Conservation (phyloP, 306 rosid genomes). For the Rosa chinensis region DNA sequence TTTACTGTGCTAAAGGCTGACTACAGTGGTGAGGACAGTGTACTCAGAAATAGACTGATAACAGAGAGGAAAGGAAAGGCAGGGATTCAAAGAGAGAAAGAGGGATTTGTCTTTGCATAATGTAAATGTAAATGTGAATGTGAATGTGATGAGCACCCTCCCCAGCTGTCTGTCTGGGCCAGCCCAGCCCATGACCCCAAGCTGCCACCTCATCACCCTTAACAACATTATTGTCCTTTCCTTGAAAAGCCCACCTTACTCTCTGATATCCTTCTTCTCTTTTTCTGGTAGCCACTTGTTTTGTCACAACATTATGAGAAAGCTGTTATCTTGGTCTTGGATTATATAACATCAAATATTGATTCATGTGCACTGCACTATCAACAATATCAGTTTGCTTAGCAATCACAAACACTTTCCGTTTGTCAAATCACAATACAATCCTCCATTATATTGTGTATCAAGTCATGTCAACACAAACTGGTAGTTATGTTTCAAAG, state of each 20-base stretch:
- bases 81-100: conserved; percentile 3
- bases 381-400: background rate
- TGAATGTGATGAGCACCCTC: conserved; percentile 22
- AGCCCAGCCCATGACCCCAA: conserved; percentile 9
- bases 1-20: background rate
- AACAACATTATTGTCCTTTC: background rate
- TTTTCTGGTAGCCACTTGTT: background rate
- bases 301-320: background rate
- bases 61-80: background rate
- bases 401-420: background rate
- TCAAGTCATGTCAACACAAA: background rate
- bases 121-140: background rate
- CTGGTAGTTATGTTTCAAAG: background rate
- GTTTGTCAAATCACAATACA: background rate
- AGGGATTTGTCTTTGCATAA: conserved; percentile 8
- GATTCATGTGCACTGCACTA: background rate
- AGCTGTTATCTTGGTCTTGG: background rate
- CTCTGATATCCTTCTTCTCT: background rate
- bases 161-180: conserved; percentile 3
- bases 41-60: background rate
- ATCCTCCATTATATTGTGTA: background rate
- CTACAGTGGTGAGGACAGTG: background rate
- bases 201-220: conserved; percentile 28
- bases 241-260: background rate
- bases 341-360: background rate